Base-by-base conservation (phyloP, 305 asterid genomes). In the Coffea humblotiana region DNA sequence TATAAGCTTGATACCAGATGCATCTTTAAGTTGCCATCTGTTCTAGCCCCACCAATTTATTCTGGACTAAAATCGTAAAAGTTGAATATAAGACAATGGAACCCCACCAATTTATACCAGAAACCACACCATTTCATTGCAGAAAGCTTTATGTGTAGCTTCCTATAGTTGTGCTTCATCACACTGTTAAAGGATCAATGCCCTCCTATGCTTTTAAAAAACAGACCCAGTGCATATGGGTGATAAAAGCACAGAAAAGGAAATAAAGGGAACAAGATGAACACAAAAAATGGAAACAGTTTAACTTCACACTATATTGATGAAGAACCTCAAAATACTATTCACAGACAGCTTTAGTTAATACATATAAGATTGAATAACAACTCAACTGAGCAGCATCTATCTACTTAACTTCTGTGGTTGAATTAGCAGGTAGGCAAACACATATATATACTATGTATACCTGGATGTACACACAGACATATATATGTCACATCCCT, bases 1-100 rank as follows among this genome's bases (percentile, higher is more conserved):
- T 49, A 52, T 25, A 67, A 29, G 58, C 8, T 78, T 77, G 48
- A 74, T 21, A 14, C 60, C 66, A 77, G 58, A 40, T 8, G 71
- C 32, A 32, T 14, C 52, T 75, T 19, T 52, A 77, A 25, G 60
- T 25, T 18, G 16, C 61, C 29, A 14, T 25, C 45, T 35, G 8
- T 61, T 35, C 2, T 56, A 45, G 56, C 64, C 78, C 43, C 27
- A n/a, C n/a, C n/a, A n/a, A n/a, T n/a, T 52, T 54, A 11, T 58
- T 27, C 32, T 74, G 49, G 32, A 32, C 51, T 23, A 74, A 74
- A 54, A 74, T 54, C 19, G 15, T 15, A 25, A 8, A 3, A 74
- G 19, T 32, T 35, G 4, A 14, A 52, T 32, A 3, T 29, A 15
- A 45, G 54, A 32, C 68, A 3, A 3, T 29, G 6, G 6, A 0